Evolutionary conservation across 352 stramenopile species (phyloP), one percentile per base, ranked within the genome.

Genomic region (Phytophthora lateralis): DNA sequence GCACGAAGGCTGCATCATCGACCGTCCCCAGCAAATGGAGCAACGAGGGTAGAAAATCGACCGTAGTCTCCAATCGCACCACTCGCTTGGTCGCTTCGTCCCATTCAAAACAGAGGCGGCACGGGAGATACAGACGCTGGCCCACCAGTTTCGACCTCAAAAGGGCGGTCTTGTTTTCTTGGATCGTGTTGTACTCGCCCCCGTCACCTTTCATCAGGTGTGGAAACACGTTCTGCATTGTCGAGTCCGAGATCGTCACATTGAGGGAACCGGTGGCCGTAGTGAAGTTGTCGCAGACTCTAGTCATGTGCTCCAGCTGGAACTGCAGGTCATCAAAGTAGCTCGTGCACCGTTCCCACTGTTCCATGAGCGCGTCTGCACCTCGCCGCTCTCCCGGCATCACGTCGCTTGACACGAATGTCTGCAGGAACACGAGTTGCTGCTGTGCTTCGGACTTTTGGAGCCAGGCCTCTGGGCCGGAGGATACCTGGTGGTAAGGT

Each of bases 281-380:
- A 17, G 69, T 56, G 15, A 60, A 62, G 12, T 51, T 35, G 20
- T 55, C 43, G 8, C 54, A 70, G 29, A 51, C 9, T 48, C 45
- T 49, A 4, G 29, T 38, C 35, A 78, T 70, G 15, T 51, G 15
- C 7, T 73, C 50, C 18, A 73, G 38, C 21, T 73, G 56, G 44
- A 76, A 68, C 27, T 63, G 69, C 4, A 83, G 56, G 35, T 71
- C 66, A 9, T 69, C 57, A 21, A 74, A 73, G 44, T 47, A 69
- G 17, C 17, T 44, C 35, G 66, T 66, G 39, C 66, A 69, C 9
- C 55, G 55, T 45, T 62, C 56, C 65, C 66, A 76, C 18, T 76
- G 52, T 6, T 75, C 43, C 4, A 71, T 21, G 14, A 71, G 8
- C 1, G 21, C 49, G 1, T 73, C 43, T 2, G 57, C 12, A 4